Evolutionary conservation across 2,329 filamentous ascomycete genomes (phyloP).

Genomic region (Alternaria alternata): DNA sequence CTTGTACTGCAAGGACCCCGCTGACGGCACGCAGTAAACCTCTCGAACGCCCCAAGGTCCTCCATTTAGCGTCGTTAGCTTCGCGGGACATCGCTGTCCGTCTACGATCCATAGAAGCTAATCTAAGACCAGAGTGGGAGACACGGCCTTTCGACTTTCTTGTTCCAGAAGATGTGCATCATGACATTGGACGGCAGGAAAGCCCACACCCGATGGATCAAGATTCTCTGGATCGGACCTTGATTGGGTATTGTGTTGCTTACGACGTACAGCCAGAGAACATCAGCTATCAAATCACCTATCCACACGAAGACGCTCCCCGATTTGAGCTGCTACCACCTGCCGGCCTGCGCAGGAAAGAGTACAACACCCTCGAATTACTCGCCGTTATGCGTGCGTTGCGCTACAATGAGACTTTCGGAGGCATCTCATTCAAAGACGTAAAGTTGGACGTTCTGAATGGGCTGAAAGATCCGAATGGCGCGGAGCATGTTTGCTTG

Average conservation of each 20-base stretch:
- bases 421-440: constrained; percentile 71
- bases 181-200: constrained; percentile 44
- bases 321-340: constrained; percentile 71
- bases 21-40: constrained; percentile 56
- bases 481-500: constrained; percentile 68
- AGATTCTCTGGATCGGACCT: constrained; percentile 69
- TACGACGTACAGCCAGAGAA: constrained; percentile 73
- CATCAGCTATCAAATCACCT: constrained; percentile 57
- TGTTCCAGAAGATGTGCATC: constrained; percentile 61
- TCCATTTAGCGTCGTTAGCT: constrained; percentile 70
- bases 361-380: constrained; percentile 69
- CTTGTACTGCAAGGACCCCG: neutral
- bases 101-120: constrained; percentile 68
- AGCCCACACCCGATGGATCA: constrained; percentile 66
- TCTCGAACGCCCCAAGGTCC: constrained; percentile 61
- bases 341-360: constrained; percentile 57
- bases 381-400: constrained; percentile 73
- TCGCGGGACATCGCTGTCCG: constrained; percentile 70
- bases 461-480: constrained; percentile 66
- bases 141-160: constrained; percentile 69
- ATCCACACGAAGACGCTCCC: constrained; percentile 67
- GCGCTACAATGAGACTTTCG: constrained; percentile 75
- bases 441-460: constrained; percentile 72
- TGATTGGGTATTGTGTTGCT: constrained; percentile 74
- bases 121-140: constrained; percentile 71